Percentiles rank a stretch among this genome's conserved stretches.
Conservation (phyloP, 2,329 filamentous ascomycete species). For the Claviceps purpurea region DNA sequence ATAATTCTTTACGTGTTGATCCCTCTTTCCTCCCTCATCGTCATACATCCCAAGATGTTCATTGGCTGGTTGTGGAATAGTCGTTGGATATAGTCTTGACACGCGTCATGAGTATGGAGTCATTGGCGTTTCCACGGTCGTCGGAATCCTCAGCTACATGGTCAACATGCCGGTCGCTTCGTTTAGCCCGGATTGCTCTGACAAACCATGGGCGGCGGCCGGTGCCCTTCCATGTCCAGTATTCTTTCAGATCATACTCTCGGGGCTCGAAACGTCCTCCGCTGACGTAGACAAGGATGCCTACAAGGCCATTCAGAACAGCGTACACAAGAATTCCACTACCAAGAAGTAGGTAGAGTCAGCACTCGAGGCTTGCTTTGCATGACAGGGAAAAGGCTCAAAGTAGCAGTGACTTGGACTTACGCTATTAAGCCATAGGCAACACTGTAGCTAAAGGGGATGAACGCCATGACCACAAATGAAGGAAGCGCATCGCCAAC, state of each 20-base stretch:
- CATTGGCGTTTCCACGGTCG: background rate
- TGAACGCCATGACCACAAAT: constrained; percentile 61
- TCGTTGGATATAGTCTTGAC: constrained; percentile 6
- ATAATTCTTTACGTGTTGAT: too few species aligned
- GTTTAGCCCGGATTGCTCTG: constrained; percentile 19
- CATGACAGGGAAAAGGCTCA: background rate
- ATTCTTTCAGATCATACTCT: constrained; percentile 41
- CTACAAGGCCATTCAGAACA: constrained; percentile 34
- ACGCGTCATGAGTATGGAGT: background rate
- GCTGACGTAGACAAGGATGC: constrained; percentile 29
- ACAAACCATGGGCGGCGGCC: constrained; percentile 36
- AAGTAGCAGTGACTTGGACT: constrained; percentile 15
- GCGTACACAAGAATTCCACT: constrained; percentile 43
- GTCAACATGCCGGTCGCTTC: background rate
- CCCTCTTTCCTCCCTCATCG: background rate
- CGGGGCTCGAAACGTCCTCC: constrained; percentile 30
- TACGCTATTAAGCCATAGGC: constrained; percentile 64
- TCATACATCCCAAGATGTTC: background rate
- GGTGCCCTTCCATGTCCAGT: constrained; percentile 39
- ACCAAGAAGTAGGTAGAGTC: constrained; percentile 1
- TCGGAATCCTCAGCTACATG: background rate
- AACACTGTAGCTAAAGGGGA: constrained; percentile 68
- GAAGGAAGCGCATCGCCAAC: constrained; percentile 64
- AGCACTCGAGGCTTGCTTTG: background rate
- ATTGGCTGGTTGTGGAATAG: constrained; percentile 2